Evolutionary conservation across 2,329 filamentous ascomycete genomes (phyloP), one percentile per base, ranked within the genome.

Genomic region (Fusarium sp.): DNA sequence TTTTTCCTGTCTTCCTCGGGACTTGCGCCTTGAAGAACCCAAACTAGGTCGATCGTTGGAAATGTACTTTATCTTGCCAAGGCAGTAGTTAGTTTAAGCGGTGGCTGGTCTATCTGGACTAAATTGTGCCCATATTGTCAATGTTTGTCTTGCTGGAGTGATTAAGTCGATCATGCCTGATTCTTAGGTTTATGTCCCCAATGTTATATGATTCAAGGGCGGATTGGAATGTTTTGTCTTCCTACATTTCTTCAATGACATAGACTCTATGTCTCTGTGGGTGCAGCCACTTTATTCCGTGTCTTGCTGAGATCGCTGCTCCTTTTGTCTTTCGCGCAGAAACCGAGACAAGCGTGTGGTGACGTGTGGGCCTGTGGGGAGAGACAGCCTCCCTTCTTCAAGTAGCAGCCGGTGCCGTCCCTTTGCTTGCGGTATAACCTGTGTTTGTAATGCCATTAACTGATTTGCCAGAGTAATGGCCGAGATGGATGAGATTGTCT

Each of bases 121-220:
- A 13, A 21, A 8, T 21, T n/a, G 4, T 28, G 3, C 13, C n/a
- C 5, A 42, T 30, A 21, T 30, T 27, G 21, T 18, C 12, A 16
- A 42, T 42, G 3, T 30, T 30, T 21, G 23, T 41, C 34, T 23
- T 5, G 2, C 6, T 21, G 0, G 4, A 28, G 6, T 42, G 4
- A 5, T 3, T 6, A 41, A 53, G 2, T 6, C n/a, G 12, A 2
- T 7, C 13, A 23, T 42, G 6, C 7, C 25, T 13, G 3, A 2
- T n/a, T 53, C 18, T 20, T 2, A 42, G 2, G 6, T 2, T 41
- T 21, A 0, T 4, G 3, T 30, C 23, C 8, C 9, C 2, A 12
- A 21, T 42, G 25, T 9, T 30, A 13, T 2, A 13, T 9, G 6
- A 6, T 20, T 18, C 4, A 30, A 53, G 37, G 32, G 49, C 6